These are phyloP conservation scores for Stromatinia cepivora DNA, from an alignment of 2,329 filamentous ascomycete genomes.

Conservation along the genomic window DNA sequence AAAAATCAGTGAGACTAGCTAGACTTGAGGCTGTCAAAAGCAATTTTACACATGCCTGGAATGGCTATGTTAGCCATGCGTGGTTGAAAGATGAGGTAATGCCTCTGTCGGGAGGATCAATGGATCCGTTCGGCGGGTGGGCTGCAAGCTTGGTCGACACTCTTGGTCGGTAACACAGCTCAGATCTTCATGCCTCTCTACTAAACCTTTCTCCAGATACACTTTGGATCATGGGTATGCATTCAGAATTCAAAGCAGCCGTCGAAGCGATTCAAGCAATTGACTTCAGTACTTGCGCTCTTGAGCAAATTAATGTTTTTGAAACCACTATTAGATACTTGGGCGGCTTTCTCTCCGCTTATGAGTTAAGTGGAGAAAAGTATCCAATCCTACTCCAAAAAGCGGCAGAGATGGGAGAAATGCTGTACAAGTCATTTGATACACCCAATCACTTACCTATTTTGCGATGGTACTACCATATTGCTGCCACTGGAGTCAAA, in stretches of 20 bases:
- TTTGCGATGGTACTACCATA: constrained; percentile 29
- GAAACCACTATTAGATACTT: constrained; percentile 45
- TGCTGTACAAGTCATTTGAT: constrained; percentile 48
- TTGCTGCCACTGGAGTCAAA: constrained; percentile 55
- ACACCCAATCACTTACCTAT: constrained; percentile 57
- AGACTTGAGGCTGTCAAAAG: constrained; percentile 31
- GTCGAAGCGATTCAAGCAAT: constrained; percentile 67
- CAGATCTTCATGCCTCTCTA: too few species aligned
- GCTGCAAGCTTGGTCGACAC: constrained; percentile 78
- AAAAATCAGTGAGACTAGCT: constrained; percentile 23
- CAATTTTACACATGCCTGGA: constrained; percentile 57
- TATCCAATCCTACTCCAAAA: constrained; percentile 38
- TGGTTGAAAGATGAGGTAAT: constrained; percentile 83
- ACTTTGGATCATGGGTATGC: constrained; percentile 80
- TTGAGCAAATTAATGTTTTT: constrained; percentile 40
- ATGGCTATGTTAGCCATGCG: constrained; percentile 74
- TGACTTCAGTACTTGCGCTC: constrained; percentile 32
- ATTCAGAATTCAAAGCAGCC: constrained; percentile 65
- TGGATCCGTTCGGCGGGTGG: constrained; percentile 87
- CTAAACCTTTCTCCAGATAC: constrained; percentile 60
- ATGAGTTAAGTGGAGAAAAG: constrained; percentile 39
- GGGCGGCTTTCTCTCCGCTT: constrained; percentile 43
- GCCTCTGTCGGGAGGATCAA: constrained; percentile 65
- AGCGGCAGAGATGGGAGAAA: constrained; percentile 38
- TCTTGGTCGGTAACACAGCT: constrained; percentile 6